Evolutionary conservation across 768 basidiomycete species (phyloP), one percentile per base, ranked within the genome.

Genomic region (Hericium erinaceus): DNA sequence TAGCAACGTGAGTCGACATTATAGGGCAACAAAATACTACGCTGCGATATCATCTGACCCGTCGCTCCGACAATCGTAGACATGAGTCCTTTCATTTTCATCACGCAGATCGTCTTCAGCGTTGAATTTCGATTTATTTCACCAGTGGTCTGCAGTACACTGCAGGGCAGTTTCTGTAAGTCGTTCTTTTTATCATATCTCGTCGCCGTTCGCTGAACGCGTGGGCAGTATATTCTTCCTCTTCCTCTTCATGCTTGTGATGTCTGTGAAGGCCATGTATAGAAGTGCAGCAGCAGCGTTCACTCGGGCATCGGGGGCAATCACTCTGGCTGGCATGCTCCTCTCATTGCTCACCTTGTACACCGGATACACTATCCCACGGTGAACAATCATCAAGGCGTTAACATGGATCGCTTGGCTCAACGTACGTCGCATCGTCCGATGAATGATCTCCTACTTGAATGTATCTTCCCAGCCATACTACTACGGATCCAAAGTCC

Each of bases 191-290:
- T 77, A 76, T 39, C 37, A 22, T 24, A 37, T 33, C 22, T 1
- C 2, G 33, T 55, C 12, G 39, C 49, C 37, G 50, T 41, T 16
- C 16, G 38, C 58, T 60, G 11, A 63, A 37, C 22, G n/a, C n/a
- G 7, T 10, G 11, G 11, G 9, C 58, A 87, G 85, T 65, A 79
- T 75, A 20, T 83, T 78, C 68, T 77, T 80, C 65, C 66, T 90
- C n/a, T 80, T 84, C 59, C 62, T 82, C 20, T 75, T 82, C 52
- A 68, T 74, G 2, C 77, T 83, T 57, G 77, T 83, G 38, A 55
- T 90, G 26, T 70, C 82, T 6, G 85, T 92, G 80, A 85, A 85
- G 67, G 83, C 81, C 0, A 83, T 84, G 76, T 95, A 91, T 77
- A 77, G 90, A 28, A 74, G 75, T 0, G 62, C 87, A 9, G 83